phyloP scores from a whole-genome alignment of 192 early-diverging fungal species.

The Backusella liffmaniae region DNA sequence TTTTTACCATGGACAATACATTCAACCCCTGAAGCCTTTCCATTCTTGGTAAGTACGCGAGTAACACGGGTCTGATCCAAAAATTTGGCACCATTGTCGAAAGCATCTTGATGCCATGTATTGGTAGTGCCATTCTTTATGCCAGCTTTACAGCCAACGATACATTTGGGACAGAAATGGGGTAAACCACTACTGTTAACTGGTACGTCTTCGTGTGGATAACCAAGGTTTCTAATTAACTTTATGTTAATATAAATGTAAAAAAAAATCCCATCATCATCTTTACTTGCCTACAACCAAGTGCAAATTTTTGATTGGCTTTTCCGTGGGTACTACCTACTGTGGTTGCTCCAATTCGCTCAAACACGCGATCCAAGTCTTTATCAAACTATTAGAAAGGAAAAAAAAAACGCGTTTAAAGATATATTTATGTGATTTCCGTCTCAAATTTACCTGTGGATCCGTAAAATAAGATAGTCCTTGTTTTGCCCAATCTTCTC shows the following conservation, averaged over 20 bases:
- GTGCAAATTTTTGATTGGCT: constrained; percentile 57
- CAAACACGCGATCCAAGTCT: constrained; percentile 54
- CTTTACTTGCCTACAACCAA: constrained; percentile 54
- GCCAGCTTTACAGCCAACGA: constrained; percentile 64
- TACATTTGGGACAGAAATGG: constrained; percentile 65
- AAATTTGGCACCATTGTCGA: constrained; percentile 59
- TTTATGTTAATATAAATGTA: background rate
- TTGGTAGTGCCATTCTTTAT: constrained; percentile 66
- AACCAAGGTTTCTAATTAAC: constrained; percentile 51
- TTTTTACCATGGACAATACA: constrained; percentile 21
- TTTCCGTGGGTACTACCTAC: constrained; percentile 54
- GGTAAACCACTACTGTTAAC: constrained; percentile 58
- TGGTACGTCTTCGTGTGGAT: constrained; percentile 51
- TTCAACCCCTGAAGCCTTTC: constrained; percentile 59
- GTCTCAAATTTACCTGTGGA: constrained; percentile 21
- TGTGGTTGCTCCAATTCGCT: constrained; percentile 55
- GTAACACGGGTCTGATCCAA: constrained; percentile 57
- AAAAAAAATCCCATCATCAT: background rate
- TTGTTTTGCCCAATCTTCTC: constrained; percentile 68
- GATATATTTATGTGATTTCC: background rate
- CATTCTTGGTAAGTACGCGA: constrained; percentile 52
- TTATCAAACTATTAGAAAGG: constrained; percentile 34
- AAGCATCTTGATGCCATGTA: constrained; percentile 73
- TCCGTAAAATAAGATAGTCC: constrained; percentile 58
- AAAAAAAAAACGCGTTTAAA: background rate